These are phyloP conservation scores for Hura crepitans DNA, from an alignment of 441 rosid genomes.

Conservation along the genomic window DNA sequence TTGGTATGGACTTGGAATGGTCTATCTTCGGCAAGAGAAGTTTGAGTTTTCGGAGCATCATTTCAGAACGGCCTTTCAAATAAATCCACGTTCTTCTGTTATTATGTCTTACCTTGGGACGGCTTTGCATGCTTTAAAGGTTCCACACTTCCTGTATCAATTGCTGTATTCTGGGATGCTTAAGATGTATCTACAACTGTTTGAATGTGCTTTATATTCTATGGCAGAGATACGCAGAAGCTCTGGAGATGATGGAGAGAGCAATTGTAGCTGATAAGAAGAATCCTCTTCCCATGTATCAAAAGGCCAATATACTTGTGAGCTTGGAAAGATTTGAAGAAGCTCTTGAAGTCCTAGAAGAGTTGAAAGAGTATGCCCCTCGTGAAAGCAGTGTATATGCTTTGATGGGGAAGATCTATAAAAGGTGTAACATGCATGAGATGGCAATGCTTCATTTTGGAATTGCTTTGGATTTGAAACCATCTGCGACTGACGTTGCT, in stretches of 20 bases:
- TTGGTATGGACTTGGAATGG: conserved; percentile 98
- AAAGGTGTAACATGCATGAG: conserved; percentile 65
- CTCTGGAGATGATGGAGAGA: conserved; percentile 83
- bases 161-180: conserved; percentile 4
- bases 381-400: conserved; percentile 94
- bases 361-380: conserved; percentile 91
- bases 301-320: conserved; percentile 89
- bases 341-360: conserved; percentile 87
- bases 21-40: conserved; percentile 93
- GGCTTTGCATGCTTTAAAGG: conserved; percentile 85
- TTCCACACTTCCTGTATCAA: conserved; percentile 25
- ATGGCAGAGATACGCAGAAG: conserved; percentile 80
- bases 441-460: conserved; percentile 95
- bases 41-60: conserved; percentile 93
- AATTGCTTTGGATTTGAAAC: conserved; percentile 93
- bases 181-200: not conserved
- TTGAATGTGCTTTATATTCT: conserved; percentile 15
- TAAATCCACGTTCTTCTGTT: conserved; percentile 85
- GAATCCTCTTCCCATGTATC: conserved; percentile 97
- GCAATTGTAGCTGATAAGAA: conserved; percentile 85
- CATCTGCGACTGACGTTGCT: conserved; percentile 86
- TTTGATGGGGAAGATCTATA: conserved; percentile 87
- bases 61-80: conserved; percentile 77
- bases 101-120: conserved; percentile 93
- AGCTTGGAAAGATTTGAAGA: conserved; percentile 71